Evolutionary conservation across 768 basidiomycete genomes (phyloP).

Genomic region (Naganishia onofrii): DNA sequence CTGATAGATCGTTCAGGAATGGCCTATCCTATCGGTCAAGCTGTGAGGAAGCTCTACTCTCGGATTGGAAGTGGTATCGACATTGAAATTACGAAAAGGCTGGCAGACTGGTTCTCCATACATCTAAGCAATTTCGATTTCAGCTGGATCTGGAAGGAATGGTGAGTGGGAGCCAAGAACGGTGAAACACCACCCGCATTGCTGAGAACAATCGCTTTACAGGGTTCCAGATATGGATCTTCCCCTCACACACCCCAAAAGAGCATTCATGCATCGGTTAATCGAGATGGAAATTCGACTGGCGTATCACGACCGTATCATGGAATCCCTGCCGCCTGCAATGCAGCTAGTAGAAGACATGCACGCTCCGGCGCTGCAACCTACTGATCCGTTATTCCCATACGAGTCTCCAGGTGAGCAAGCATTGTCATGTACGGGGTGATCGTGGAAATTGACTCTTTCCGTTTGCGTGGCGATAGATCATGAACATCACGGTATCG

Average conservation of each 20-base stretch:
- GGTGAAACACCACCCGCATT: background rate
- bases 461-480: constrained; percentile 54
- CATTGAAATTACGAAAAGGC: constrained; percentile 72
- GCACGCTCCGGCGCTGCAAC: constrained; percentile 31
- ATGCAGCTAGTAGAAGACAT: constrained; percentile 46
- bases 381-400: constrained; percentile 22
- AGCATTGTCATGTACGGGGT: background rate
- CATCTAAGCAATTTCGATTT: constrained; percentile 99
- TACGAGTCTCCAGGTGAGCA: constrained; percentile 26
- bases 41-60: constrained; percentile 79
- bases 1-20: constrained; percentile 88
- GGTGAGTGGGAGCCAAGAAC: constrained; percentile 58
- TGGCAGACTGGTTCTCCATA: constrained; percentile 90
- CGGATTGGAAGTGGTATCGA: constrained; percentile 81
- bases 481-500: constrained; percentile 73
- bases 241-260: constrained; percentile 73
- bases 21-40: constrained; percentile 94
- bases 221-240: constrained; percentile 85
- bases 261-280: constrained; percentile 79
- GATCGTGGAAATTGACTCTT: background rate
- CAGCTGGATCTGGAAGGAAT: constrained; percentile 99
- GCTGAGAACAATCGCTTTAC: background rate
- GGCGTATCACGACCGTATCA: constrained; percentile 87
- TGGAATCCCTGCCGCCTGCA: constrained; percentile 77
- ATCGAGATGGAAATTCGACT: constrained; percentile 85